Evolutionary conservation across 106 monocot species (phyloP), one percentile per base, ranked within the genome.

Genomic region (Agapanthus africanus): DNA sequence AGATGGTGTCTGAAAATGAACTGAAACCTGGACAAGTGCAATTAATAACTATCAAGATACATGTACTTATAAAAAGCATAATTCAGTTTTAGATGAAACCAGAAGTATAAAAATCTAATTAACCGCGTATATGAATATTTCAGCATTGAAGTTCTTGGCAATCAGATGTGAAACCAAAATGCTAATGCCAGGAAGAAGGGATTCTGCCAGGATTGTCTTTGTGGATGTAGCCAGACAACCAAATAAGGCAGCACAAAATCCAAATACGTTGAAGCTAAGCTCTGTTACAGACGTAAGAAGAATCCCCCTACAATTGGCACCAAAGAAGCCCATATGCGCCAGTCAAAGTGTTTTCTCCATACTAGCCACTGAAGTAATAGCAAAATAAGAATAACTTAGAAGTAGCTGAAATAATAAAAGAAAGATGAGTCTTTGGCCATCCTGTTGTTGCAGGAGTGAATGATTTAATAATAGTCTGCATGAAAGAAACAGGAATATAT

Each of bases 391-490:
- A n/a, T n/a, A n/a, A n/a, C n/a, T 27, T n/a, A 37, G 9, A 56
- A 56, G 21, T 16, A 56, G 21, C 1, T n/a, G n/a, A n/a, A n/a
- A n/a, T n/a, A n/a, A n/a, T n/a, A n/a, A n/a, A n/a, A n/a, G n/a
- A n/a, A n/a, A n/a, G 40, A 57, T 30, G 68, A 59, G 39, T n/a
- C 37, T 56, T 14, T 49, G 32, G 50, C 44, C 11, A 65, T 89
- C 94, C 94, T 83, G 94, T 94, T 19, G 94, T 94, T 37, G 94
- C 94, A 71, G 94, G 94, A 69, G 94, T 94, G 65, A 94, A 90
- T 47, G 94, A 94, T 66, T 94, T 94, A 42, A n/a, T n/a, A n/a
- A 94, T 90, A 9, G 94, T 94, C 67, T 94, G 94, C 57, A 59
- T 95, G 73, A 95, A 95, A n/a, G 91, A 91, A 67, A 95, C 94